phyloP scores from a whole-genome alignment of 129 eudicot species.

The Artemisia argyi region DNA sequence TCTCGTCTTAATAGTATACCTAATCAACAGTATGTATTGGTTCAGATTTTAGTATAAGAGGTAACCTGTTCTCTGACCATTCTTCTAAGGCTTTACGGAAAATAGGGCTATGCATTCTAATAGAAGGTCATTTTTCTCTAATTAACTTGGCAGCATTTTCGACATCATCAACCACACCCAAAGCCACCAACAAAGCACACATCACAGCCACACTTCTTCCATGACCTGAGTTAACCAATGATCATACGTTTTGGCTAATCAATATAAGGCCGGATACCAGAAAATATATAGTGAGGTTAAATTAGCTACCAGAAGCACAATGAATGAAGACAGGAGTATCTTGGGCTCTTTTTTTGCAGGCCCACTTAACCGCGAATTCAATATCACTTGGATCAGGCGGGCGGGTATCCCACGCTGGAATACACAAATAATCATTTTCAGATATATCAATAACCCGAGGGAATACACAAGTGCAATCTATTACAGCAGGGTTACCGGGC shows the following conservation, averaged over 20 bases:
- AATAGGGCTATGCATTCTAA: constrained; percentile 40
- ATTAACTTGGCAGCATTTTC: constrained; percentile 49
- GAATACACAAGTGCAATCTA: too few species aligned
- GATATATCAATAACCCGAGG: too few species aligned
- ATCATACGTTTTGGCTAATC: background rate
- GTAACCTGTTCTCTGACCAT: constrained; percentile 50
- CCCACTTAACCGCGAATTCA: constrained; percentile 21
- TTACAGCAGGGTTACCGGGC: too few species aligned
- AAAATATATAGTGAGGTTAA: background rate
- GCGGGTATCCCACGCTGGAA: too few species aligned
- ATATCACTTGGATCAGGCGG: too few species aligned
- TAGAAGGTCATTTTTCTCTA: constrained; percentile 38
- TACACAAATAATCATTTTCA: too few species aligned
- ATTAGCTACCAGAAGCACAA: constrained; percentile 75
- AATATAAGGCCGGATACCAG: too few species aligned
- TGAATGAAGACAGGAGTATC: constrained; percentile 60
- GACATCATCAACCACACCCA: constrained; percentile 53
- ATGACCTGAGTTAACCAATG: constrained; percentile 33
- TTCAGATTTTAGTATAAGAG: constrained; percentile 31
- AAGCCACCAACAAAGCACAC: constrained; percentile 55
- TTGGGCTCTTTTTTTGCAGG: constrained; percentile 66
- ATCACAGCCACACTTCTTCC: constrained; percentile 62
- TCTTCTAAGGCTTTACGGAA: constrained; percentile 49
- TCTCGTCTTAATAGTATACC: background rate
- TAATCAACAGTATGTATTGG: background rate